phyloP scores from a whole-genome alignment of 192 early-diverging fungal genomes.

The Entomortierella lignicola region DNA sequence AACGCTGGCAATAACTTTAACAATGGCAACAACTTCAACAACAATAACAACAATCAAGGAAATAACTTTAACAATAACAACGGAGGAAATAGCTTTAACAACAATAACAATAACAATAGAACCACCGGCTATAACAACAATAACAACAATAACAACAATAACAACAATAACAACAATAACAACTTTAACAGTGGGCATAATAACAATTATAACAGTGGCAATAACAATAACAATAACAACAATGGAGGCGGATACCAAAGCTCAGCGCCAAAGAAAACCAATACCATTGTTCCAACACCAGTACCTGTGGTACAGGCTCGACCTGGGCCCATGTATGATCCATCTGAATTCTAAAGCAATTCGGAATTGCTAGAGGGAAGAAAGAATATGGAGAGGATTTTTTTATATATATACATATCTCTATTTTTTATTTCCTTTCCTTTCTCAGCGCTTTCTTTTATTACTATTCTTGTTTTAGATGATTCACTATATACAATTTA shows the following conservation, averaged over 20 bases:
- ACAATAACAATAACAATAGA: constrained; percentile 5
- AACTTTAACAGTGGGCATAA: not conserved
- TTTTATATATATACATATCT: no score
- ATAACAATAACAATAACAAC: constrained; percentile 14
- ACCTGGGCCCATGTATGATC: constrained; percentile 32
- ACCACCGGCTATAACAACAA: not conserved
- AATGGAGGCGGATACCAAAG: not conserved
- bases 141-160: constrained; percentile 7
- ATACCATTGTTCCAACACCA: constrained; percentile 38
- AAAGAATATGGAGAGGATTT: no score
- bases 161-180: constrained; percentile 12
- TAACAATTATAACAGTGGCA: constrained; percentile 3
- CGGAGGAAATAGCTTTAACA: not conserved
- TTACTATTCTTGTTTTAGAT: no score
- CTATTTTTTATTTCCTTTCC: no score
- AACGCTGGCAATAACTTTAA: not conserved
- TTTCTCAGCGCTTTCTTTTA: no score
- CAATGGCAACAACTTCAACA: constrained; percentile 23
- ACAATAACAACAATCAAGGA: not conserved
- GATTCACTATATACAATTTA: no score
- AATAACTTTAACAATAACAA: constrained; percentile 6
- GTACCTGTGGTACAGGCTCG: constrained; percentile 9
- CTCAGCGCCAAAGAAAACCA: constrained; percentile 17
- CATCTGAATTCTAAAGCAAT: constrained; percentile 33
- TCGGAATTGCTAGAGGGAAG: no score